phyloP scores from a whole-genome alignment of 768 basidiomycete species.

The Trametes cubensis region DNA sequence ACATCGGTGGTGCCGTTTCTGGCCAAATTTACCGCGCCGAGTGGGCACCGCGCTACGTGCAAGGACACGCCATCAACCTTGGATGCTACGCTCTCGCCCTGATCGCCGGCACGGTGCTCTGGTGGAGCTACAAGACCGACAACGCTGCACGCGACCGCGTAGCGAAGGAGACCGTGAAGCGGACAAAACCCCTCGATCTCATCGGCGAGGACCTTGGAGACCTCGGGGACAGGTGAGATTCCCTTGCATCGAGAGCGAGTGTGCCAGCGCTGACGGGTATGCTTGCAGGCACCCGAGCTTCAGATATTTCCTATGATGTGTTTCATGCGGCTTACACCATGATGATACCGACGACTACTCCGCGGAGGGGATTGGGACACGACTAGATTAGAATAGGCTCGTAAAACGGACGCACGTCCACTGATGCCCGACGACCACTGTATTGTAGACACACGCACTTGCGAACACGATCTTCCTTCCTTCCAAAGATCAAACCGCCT shows the following conservation, averaged over 20 bases:
- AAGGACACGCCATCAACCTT: slow-evolving; percentile 37
- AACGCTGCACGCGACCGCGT: slow-evolving; percentile 28
- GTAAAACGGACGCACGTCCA: neutral
- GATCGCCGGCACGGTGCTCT: slow-evolving; percentile 28
- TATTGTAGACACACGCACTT: neutral
- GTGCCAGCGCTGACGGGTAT: neutral
- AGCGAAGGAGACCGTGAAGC: slow-evolving; percentile 14
- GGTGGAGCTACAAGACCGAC: slow-evolving; percentile 31
- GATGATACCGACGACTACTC: neutral
- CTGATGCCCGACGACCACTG: neutral
- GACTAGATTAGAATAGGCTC: neutral
- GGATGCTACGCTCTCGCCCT: slow-evolving; percentile 32
- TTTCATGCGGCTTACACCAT: neutral
- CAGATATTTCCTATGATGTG: slow-evolving; percentile 25
- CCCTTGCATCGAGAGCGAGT: neutral
- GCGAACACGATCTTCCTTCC: neutral
- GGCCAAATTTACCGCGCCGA: slow-evolving; percentile 36
- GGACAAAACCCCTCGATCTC: slow-evolving; percentile 21
- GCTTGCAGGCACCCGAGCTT: slow-evolving; percentile 25
- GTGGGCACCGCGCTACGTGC: slow-evolving; percentile 38
- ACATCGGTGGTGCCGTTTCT: slow-evolving; percentile 36
- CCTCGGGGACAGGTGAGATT: slow-evolving; percentile 32
- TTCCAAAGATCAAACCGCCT: neutral
- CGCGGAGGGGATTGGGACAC: neutral
- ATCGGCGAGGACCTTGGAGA: slow-evolving; percentile 34